Percentiles rank a stretch among this genome's conserved stretches.
These are phyloP conservation scores for Plasmodium gaboni DNA, from an alignment of 169 alveolate species.

Conservation along the genomic window DNA sequence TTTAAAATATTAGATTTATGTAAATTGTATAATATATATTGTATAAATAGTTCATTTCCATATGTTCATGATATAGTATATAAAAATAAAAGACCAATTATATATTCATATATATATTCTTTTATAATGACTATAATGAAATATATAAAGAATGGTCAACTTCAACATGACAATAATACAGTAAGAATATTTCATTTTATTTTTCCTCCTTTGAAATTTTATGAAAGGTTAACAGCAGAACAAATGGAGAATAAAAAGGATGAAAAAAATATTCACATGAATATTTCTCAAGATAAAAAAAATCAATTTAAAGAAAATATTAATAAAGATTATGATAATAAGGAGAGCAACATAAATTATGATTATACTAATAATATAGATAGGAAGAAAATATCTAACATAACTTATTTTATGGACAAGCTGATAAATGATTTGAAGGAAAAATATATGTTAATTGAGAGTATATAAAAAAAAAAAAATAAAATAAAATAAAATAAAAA, in stretches of 20 bases:
- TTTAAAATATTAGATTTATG: slow-evolving; percentile 69
- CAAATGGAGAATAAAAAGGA: not conserved
- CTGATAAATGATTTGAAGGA: slow-evolving; percentile 13
- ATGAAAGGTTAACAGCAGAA: slow-evolving; percentile 7
- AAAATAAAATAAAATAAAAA: not conserved
- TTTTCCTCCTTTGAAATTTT: slow-evolving; percentile 47
- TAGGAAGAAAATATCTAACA: slow-evolving; percentile 4
- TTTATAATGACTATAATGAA: slow-evolving; percentile 16
- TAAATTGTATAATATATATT: slow-evolving; percentile 16
- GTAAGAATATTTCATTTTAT: slow-evolving; percentile 49
- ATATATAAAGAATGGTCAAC: slow-evolving; percentile 30
- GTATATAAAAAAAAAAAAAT: slow-evolving; percentile 1
- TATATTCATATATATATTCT: slow-evolving; percentile 67
- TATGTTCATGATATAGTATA: slow-evolving; percentile 58
- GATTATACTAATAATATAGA: not conserved
- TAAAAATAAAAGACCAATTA: slow-evolving; percentile 48
- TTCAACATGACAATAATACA: slow-evolving; percentile 6
- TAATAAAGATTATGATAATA: not conserved
- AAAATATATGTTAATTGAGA: slow-evolving; percentile 30
- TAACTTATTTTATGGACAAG: slow-evolving; percentile 26
- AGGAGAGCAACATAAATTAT: not conserved
- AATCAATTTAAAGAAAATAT: not conserved
- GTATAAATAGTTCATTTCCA: slow-evolving; percentile 45
- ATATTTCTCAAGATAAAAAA: not conserved
- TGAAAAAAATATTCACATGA: not conserved